Evolutionary conservation across 2,329 filamentous ascomycete species (phyloP).

Genomic region (Diplodia intermedia): DNA sequence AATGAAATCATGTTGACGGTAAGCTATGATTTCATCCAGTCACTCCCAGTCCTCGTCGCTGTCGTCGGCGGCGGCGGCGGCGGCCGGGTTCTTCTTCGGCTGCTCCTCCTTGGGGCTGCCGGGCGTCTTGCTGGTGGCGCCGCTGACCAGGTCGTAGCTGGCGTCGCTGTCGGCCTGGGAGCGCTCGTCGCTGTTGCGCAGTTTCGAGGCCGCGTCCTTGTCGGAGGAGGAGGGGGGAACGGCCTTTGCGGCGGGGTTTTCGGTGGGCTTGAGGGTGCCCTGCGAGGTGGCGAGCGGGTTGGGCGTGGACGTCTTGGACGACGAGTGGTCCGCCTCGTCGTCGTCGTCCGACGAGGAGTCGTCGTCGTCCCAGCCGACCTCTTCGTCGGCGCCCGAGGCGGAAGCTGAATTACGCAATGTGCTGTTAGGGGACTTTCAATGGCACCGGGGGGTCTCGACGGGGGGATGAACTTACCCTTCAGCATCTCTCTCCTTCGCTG

Average conservation of each 20-base stretch:
- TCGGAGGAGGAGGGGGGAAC: neutral
- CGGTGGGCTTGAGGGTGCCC: conserved; percentile 49
- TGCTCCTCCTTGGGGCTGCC: conserved; percentile 64
- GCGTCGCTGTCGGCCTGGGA: conserved; percentile 92
- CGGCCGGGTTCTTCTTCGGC: conserved; percentile 46
- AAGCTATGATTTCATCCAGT: conserved; percentile 25
- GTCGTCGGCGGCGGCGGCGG: conserved; percentile 58
- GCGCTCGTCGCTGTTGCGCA: conserved; percentile 65
- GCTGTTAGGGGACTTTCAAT: neutral
- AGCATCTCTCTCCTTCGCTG: conserved; percentile 85
- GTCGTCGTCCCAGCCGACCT: conserved; percentile 69
- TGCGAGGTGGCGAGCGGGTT: conserved; percentile 42
- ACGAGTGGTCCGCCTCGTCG: conserved; percentile 32
- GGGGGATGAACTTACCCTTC: conserved; percentile 69
- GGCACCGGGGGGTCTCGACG: neutral
- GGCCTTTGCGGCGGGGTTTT: conserved; percentile 32
- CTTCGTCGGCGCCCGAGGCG: conserved; percentile 65
- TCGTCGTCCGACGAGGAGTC: conserved; percentile 25
- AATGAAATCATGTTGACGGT: conserved; percentile 7
- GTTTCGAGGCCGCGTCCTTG: conserved; percentile 61
- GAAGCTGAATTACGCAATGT: conserved; percentile 12
- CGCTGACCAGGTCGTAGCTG: conserved; percentile 89
- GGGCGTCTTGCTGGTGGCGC: conserved; percentile 78
- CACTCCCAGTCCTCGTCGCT: conserved; percentile 82
- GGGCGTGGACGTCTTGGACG: conserved; percentile 34